phyloP scores from a whole-genome alignment of 164 flowering plant genomes.

The Liriodendron chinense region DNA sequence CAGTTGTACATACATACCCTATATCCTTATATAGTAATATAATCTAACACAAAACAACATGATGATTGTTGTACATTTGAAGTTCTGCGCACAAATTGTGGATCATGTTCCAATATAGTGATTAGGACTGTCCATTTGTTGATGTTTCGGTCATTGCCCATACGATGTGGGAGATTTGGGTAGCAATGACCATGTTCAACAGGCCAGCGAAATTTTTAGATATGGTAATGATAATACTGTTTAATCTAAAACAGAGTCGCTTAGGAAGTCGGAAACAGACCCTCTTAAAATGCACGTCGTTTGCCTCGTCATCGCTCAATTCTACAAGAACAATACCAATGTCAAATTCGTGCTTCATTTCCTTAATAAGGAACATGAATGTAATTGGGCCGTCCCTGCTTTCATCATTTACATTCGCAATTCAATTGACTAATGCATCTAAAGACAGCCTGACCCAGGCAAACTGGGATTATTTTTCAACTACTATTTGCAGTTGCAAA shows the following conservation, averaged over 20 bases:
- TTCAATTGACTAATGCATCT: background rate
- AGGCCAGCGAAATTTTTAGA: background rate
- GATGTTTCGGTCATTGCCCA: background rate
- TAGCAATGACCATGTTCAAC: background rate
- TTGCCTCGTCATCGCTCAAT: conserved; percentile 71
- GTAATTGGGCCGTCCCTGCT: background rate
- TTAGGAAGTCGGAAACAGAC: conserved; percentile 27
- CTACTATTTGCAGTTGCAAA: background rate
- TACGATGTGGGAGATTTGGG: background rate
- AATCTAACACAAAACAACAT: too few species aligned
- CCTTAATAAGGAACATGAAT: background rate
- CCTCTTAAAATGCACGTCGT: conserved; percentile 92
- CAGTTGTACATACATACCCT: too few species aligned
- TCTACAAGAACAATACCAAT: conserved; percentile 47
- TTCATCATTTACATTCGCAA: background rate
- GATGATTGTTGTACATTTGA: too few species aligned
- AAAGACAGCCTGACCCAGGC: background rate
- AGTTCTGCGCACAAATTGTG: background rate
- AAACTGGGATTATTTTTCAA: background rate
- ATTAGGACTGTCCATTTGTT: background rate
- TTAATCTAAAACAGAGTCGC: background rate
- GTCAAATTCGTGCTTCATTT: background rate
- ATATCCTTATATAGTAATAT: too few species aligned
- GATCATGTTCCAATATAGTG: background rate
- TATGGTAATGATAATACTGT: background rate